phyloP scores from a whole-genome alignment of 2,329 filamentous ascomycete species.

The Neoascochyta sp. region DNA sequence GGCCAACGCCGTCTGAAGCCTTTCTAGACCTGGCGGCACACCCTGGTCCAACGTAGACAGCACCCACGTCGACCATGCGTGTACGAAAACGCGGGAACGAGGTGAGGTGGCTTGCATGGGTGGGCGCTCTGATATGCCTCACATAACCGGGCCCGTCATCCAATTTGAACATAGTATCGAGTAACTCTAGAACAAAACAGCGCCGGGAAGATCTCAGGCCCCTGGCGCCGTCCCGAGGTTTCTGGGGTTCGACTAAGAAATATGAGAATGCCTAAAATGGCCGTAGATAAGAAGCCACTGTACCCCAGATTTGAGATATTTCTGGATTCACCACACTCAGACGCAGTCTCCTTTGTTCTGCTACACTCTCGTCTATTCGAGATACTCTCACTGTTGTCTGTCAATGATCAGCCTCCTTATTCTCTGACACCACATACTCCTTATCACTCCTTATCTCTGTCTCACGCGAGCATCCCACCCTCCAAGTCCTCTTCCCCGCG shows the following conservation, averaged over 20 bases:
- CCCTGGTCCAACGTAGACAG: too few species aligned
- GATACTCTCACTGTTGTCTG: constrained; percentile 8
- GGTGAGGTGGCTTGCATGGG: too few species aligned
- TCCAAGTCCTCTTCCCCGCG: constrained; percentile 18
- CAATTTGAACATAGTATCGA: constrained; percentile 40
- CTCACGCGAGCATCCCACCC: constrained; percentile 11
- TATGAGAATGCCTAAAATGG: constrained; percentile 14
- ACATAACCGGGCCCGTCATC: too few species aligned
- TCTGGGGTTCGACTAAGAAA: constrained; percentile 11
- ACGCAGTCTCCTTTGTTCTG: constrained; percentile 1
- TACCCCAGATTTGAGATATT: constrained; percentile 36
- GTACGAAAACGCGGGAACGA: too few species aligned
- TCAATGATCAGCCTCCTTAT: constrained; percentile 5
- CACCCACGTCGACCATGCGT: too few species aligned
- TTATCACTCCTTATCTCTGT: constrained; percentile 38
- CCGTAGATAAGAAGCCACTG: constrained; percentile 33
- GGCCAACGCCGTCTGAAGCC: too few species aligned
- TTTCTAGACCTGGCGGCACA: too few species aligned
- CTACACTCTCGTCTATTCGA: constrained; percentile 1
- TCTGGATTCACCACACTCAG: constrained; percentile 5
- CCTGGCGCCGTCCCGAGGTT: constrained; percentile 16
- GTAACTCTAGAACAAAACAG: constrained; percentile 27
- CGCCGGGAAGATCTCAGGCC: too few species aligned
- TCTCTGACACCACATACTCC: constrained; percentile 16
- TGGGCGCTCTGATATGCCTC: too few species aligned